A percentile compares a stretch with the other conserved stretches of the same genome.
These are phyloP conservation scores for Blastobotrys buckinghamii DNA, from an alignment of 1,139 yeast genomes.

Conservation along the genomic window DNA sequence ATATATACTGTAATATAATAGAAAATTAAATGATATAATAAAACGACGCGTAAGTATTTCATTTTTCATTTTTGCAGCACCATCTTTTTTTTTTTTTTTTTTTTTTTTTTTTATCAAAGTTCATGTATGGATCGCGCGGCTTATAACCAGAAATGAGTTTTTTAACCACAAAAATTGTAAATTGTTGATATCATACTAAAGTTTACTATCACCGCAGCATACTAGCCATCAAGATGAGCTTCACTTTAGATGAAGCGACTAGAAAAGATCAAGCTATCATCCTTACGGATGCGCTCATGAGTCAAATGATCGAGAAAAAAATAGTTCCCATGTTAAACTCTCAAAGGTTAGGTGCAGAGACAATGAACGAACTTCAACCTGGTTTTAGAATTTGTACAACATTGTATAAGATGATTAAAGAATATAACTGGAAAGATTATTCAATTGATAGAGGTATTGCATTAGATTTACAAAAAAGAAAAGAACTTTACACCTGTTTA, in stretches of 20 bases:
- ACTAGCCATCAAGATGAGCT: not conserved
- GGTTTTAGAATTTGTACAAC: not conserved
- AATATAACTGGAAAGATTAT: conserved; percentile 7
- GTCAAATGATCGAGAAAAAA: not conserved
- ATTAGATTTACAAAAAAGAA: not conserved
- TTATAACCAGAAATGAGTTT: too few relatives aligned
- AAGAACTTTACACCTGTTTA: conserved; percentile 1
- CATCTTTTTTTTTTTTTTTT: too few relatives aligned
- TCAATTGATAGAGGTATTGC: not conserved
- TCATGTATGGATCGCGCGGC: too few relatives aligned
- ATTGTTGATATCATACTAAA: too few relatives aligned
- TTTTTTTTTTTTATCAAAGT: too few relatives aligned
- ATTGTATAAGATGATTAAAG: not conserved
- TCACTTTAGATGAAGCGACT: not conserved
- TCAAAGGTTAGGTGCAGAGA: not conserved
- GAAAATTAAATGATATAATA: too few relatives aligned
- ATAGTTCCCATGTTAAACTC: not conserved
- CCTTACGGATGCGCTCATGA: conserved; percentile 5
- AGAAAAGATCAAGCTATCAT: conserved; percentile 1
- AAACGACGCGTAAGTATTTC: too few relatives aligned
- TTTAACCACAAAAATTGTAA: too few relatives aligned
- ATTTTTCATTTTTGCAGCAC: too few relatives aligned
- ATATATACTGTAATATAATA: too few relatives aligned
- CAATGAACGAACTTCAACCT: not conserved
- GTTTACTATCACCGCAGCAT: too few relatives aligned